phyloP scores from a whole-genome alignment of 495 filamentous ascomycete genomes.

The Penicillium chermesinum region DNA sequence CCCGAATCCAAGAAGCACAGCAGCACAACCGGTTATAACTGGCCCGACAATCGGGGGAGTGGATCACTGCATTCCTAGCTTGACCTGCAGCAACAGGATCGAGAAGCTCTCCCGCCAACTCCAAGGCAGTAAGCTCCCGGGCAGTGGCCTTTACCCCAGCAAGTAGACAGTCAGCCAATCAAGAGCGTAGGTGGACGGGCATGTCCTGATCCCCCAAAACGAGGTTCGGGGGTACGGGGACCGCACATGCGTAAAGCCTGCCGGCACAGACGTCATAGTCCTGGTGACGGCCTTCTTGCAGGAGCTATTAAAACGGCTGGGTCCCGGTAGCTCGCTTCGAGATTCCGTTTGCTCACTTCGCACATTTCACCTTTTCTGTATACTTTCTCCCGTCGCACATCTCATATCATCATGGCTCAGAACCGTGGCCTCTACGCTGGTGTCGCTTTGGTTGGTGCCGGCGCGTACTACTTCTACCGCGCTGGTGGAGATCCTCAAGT shows the following conservation, averaged over 20 bases:
- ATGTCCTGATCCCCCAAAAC: neutral
- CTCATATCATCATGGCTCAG: slow-evolving; percentile 38
- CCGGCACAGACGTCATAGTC: slow-evolving; percentile 20
- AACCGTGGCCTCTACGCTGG: slow-evolving; percentile 56
- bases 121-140: too few species aligned
- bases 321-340: neutral
- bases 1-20: neutral
- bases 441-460: slow-evolving; percentile 57
- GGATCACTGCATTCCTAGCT: neutral
- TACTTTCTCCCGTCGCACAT: neutral
- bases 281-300: slow-evolving; percentile 1
- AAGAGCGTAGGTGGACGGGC: neutral
- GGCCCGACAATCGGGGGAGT: neutral
- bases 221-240: slow-evolving; percentile 3
- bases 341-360: neutral
- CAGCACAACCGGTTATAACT: neutral
- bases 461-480: slow-evolving; percentile 87
- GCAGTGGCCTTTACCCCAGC: too few species aligned
- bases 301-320: neutral
- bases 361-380: neutral
- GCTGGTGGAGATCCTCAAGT: slow-evolving; percentile 78
- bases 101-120: neutral
- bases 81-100: neutral
- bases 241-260: neutral
- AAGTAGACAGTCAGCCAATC: neutral